phyloP scores from a whole-genome alignment of 352 stramenopile genomes.

The Phytophthora ohioensis region DNA sequence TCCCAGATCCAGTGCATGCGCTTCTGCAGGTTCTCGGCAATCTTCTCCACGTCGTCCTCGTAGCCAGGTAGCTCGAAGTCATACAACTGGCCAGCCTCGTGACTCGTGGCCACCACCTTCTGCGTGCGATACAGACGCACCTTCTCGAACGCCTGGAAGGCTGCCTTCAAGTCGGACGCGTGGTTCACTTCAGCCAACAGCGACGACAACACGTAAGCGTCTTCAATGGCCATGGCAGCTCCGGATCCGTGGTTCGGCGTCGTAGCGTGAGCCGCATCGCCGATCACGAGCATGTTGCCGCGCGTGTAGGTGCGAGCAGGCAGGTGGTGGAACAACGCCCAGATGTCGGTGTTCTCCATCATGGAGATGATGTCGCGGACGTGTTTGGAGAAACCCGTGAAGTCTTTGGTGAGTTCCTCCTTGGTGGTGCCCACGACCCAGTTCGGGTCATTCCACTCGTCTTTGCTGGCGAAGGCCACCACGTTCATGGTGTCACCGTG shows the following conservation, averaged over 20 bases:
- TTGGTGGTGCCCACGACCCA: constrained; percentile 48
- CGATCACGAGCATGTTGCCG: constrained; percentile 41
- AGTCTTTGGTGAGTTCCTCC: constrained; percentile 42
- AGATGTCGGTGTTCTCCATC: constrained; percentile 52
- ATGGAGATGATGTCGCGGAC: constrained; percentile 48
- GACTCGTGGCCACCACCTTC: constrained; percentile 38
- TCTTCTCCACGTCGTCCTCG: constrained; percentile 41
- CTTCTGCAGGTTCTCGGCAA: constrained; percentile 40
- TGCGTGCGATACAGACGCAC: constrained; percentile 48
- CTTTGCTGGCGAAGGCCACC: constrained; percentile 45
- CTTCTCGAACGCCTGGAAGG: constrained; percentile 46
- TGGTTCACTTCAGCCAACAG: constrained; percentile 37
- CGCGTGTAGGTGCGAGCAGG: constrained; percentile 44
- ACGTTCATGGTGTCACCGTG: constrained; percentile 49
- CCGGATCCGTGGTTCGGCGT: constrained; percentile 44
- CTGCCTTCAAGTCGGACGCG: constrained; percentile 32
- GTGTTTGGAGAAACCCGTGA: constrained; percentile 38
- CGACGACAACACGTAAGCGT: constrained; percentile 43
- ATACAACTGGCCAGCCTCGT: constrained; percentile 44
- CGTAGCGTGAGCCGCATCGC: constrained; percentile 43
- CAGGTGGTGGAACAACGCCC: constrained; percentile 43
- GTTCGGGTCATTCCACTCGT: constrained; percentile 45
- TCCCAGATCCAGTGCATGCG: constrained; percentile 52
- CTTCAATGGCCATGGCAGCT: constrained; percentile 45
- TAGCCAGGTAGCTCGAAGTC: constrained; percentile 40